These are phyloP conservation scores for Puccinia horiana DNA, from an alignment of 1,284 basidiomycete genomes.

Conservation along the genomic window DNA sequence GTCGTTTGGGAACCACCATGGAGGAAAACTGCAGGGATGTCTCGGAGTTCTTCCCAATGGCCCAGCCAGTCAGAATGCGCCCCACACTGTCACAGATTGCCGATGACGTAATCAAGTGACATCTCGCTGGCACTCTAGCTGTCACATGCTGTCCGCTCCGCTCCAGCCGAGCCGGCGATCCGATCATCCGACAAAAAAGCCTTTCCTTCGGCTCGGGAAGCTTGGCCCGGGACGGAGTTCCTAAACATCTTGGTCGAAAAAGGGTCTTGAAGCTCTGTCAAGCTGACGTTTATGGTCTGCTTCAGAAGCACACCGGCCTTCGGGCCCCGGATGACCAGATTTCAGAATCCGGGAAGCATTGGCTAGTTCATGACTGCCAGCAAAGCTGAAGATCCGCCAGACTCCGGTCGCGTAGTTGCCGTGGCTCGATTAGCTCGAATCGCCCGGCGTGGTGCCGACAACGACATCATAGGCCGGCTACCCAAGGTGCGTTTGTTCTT, in stretches of 20 bases:
- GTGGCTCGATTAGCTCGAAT: background rate
- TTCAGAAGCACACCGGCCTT: too few relatives aligned
- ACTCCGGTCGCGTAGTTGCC: background rate
- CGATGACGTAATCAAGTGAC: background rate
- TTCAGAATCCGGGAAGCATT: background rate
- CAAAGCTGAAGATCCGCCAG: background rate
- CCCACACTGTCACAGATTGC: background rate
- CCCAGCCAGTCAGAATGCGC: background rate
- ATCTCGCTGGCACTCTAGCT: background rate
- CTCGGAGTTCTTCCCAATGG: background rate
- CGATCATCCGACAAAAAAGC: too few relatives aligned
- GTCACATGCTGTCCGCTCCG: too few relatives aligned
- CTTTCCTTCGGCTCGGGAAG: too few relatives aligned
- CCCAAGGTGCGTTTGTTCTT: background rate
- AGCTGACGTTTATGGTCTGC: too few relatives aligned
- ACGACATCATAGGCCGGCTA: too few relatives aligned
- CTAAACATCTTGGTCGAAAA: background rate
- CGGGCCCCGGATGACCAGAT: background rate
- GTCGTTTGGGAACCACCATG: conserved; percentile 21
- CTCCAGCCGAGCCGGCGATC: too few relatives aligned
- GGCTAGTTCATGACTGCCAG: background rate
- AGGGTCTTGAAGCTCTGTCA: too few relatives aligned
- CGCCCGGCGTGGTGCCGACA: background rate
- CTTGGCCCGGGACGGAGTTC: too few relatives aligned
- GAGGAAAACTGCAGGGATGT: background rate